Percentiles rank a stretch among this genome's conserved stretches.
phyloP scores from a whole-genome alignment of 179 eudicot species.

The Beta corolliflora region DNA sequence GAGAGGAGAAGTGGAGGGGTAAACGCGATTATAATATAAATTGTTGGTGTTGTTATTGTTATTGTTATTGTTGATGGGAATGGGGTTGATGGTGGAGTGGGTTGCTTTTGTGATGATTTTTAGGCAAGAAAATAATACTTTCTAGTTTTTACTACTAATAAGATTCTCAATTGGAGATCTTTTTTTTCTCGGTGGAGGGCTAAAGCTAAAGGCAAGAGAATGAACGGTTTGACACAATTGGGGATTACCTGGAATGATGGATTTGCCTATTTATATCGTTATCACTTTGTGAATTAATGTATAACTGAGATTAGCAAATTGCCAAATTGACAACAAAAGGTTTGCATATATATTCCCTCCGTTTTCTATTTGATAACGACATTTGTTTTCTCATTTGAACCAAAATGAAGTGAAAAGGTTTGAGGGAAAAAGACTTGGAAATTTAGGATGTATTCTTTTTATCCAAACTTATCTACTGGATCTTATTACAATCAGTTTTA shows the following conservation, averaged over 20 bases:
- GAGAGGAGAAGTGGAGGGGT: slow-evolving; percentile 9
- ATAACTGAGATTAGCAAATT: no score
- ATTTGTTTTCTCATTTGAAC: no score
- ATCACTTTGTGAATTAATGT: not conserved
- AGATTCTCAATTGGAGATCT: not conserved
- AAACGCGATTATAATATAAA: not conserved
- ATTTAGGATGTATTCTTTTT: no score
- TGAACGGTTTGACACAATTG: not conserved
- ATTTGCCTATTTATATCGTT: not conserved
- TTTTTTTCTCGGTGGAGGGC: not conserved
- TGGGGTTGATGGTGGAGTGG: not conserved
- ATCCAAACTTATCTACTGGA: no score
- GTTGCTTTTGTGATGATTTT: not conserved
- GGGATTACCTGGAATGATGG: not conserved
- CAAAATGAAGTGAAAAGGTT: no score
- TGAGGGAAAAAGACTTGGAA: no score
- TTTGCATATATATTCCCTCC: no score
- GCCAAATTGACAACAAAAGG: no score
- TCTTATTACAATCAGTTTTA: no score
- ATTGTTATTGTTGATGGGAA: not conserved
- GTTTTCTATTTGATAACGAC: no score
- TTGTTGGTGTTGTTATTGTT: not conserved
- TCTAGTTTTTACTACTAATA: not conserved
- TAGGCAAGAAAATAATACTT: not conserved
- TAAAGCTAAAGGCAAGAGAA: not conserved